Percentiles rank a stretch among this genome's conserved stretches.
These are phyloP conservation scores for Diaporthe sp. DNA, from an alignment of 2,329 filamentous ascomycete species.

Conservation along the genomic window DNA sequence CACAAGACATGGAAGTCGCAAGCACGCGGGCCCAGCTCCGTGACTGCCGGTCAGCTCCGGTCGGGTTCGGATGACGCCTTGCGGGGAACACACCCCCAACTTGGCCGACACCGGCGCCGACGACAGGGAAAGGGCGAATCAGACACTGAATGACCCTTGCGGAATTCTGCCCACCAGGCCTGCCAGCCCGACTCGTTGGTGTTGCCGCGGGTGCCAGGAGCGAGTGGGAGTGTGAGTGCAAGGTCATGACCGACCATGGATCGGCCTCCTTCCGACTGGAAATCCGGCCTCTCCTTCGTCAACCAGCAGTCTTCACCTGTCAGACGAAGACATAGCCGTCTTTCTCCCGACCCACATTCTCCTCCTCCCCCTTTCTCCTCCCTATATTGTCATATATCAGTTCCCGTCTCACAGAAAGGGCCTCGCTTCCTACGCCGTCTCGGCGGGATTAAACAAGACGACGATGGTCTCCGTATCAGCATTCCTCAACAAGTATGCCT, in stretches of 20 bases:
- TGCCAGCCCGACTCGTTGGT: background rate
- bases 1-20: slow-evolving; percentile 10
- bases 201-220: background rate
- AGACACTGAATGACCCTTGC: background rate
- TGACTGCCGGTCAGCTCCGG: slow-evolving; percentile 7
- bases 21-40: background rate
- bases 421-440: background rate
- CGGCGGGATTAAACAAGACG: background rate
- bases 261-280: slow-evolving; percentile 15
- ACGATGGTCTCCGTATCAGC: slow-evolving; percentile 37
- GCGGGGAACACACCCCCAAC: slow-evolving; percentile 16
- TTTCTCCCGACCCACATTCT: background rate
- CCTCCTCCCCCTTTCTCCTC: background rate
- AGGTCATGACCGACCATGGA: slow-evolving; percentile 1
- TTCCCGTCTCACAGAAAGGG: background rate
- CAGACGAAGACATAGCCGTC: background rate
- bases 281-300: background rate
- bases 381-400: background rate
- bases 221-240: background rate
- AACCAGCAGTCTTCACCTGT: background rate
- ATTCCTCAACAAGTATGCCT: slow-evolving; percentile 45
- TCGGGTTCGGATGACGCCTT: slow-evolving; percentile 20
- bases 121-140: slow-evolving; percentile 29
- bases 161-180: background rate
- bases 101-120: slow-evolving; percentile 32